phyloP scores from a whole-genome alignment of 2,329 filamentous ascomycete species.

The Orbilia oligospora region DNA sequence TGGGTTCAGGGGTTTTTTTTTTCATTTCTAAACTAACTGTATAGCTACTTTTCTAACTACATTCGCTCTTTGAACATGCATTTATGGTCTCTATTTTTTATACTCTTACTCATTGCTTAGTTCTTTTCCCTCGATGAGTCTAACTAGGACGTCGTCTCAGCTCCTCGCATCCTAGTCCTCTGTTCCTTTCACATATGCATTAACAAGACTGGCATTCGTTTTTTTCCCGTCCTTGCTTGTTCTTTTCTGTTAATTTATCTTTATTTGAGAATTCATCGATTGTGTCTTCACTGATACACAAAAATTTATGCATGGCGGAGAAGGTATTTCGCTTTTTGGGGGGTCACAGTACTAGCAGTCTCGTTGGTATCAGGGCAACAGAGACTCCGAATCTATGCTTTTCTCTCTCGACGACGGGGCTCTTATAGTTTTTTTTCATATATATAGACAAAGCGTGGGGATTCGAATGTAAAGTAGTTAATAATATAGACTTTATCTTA shows the following conservation, averaged over 20 bases:
- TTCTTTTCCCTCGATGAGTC: no score
- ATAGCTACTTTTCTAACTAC: not conserved
- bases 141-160: no score
- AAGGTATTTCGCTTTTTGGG: no score
- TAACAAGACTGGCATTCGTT: not conserved
- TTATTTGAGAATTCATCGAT: not conserved
- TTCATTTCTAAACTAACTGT: slow-evolving; percentile 13
- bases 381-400: no score
- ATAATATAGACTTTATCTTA: slow-evolving; percentile 5
- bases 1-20: slow-evolving; percentile 4
- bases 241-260: not conserved
- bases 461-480: not conserved
- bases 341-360: no score
- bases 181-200: not conserved
- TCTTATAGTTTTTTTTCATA: not conserved
- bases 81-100: no score
- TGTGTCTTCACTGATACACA: not conserved
- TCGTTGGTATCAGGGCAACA: no score
- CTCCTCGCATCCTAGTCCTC: no score
- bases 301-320: no score
- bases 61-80: no score
- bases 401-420: no score
- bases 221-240: not conserved
- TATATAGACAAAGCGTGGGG: not conserved
- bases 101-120: no score